phyloP scores from a whole-genome alignment of 2,329 filamentous ascomycete species.

The Intubia oerlemansii region DNA sequence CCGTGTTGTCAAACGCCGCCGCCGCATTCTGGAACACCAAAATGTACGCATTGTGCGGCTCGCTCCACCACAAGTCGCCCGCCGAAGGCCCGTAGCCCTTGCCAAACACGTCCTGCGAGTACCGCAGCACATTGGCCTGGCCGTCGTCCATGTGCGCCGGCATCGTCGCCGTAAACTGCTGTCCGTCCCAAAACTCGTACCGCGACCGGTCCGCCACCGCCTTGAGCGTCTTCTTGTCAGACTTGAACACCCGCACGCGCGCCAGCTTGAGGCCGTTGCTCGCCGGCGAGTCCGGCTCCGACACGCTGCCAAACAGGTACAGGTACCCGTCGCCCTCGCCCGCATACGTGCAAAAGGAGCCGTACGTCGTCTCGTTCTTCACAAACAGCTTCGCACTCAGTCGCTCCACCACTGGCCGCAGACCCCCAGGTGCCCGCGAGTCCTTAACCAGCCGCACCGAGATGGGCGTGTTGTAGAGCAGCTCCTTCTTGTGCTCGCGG shows the following conservation, averaged over 20 bases:
- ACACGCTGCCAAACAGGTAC: conserved; percentile 8
- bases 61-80: conserved; percentile 8
- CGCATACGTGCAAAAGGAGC: conserved; percentile 5
- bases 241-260: conserved; percentile 4
- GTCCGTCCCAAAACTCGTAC: conserved; percentile 7
- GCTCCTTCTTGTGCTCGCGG: conserved; percentile 2
- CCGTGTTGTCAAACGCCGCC: conserved; percentile 5
- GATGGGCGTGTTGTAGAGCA: conserved; percentile 7
- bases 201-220: conserved; percentile 3
- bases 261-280: conserved; percentile 9
- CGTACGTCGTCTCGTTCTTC: conserved; percentile 5
- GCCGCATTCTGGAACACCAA: conserved; percentile 8
- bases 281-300: conserved; percentile 1
- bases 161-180: conserved; percentile 3
- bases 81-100: conserved; percentile 7
- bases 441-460: conserved; percentile 4
- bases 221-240: too few relatives aligned
- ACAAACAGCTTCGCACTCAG: conserved; percentile 3
- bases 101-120: conserved; percentile 6
- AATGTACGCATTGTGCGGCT: conserved; percentile 4
- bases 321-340: conserved; percentile 3
- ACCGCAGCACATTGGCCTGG: conserved; percentile 5
- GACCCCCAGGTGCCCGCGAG: too few relatives aligned
- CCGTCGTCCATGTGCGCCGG: conserved; percentile 5
- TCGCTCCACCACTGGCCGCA: conserved; percentile 3